Conservation (phyloP, 2,329 filamentous ascomycete species). For the Colletotrichum incanum region DNA sequence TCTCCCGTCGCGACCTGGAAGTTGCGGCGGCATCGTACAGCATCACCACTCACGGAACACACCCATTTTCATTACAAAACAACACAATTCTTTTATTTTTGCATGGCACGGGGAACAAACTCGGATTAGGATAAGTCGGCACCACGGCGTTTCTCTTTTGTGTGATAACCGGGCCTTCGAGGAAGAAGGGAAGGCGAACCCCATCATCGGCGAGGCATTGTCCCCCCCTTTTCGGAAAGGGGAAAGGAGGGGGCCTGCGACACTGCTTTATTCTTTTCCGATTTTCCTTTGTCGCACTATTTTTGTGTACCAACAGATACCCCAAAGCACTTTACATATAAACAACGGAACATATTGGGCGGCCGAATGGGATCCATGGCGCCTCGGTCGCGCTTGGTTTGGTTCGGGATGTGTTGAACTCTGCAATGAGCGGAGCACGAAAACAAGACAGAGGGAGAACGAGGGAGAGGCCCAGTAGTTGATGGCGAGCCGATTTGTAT, state of each 20-base stretch:
- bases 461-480: slow-evolving; percentile 2
- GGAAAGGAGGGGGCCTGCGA: not conserved
- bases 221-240: not conserved
- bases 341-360: slow-evolving; percentile 39
- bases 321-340: slow-evolving; percentile 43
- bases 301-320: slow-evolving; percentile 45
- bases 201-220: slow-evolving; percentile 35
- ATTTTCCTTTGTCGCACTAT: slow-evolving; percentile 40
- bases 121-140: slow-evolving; percentile 36
- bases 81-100: not conserved
- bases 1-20: slow-evolving; percentile 39
- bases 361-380: slow-evolving; percentile 25
- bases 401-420: slow-evolving; percentile 22
- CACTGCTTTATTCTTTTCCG: slow-evolving; percentile 27
- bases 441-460: slow-evolving; percentile 10
- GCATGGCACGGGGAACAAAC: slow-evolving; percentile 27
- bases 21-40: slow-evolving; percentile 41
- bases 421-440: slow-evolving; percentile 14
- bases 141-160: slow-evolving; percentile 39
- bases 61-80: not conserved
- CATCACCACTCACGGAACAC: slow-evolving; percentile 44
- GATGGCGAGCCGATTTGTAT: slow-evolving; percentile 34
- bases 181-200: slow-evolving; percentile 20
- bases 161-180: slow-evolving; percentile 14
- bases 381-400: slow-evolving; percentile 12